Conservation (phyloP, 352 stramenopile species). For the Phytopythium ostracodes region DNA sequence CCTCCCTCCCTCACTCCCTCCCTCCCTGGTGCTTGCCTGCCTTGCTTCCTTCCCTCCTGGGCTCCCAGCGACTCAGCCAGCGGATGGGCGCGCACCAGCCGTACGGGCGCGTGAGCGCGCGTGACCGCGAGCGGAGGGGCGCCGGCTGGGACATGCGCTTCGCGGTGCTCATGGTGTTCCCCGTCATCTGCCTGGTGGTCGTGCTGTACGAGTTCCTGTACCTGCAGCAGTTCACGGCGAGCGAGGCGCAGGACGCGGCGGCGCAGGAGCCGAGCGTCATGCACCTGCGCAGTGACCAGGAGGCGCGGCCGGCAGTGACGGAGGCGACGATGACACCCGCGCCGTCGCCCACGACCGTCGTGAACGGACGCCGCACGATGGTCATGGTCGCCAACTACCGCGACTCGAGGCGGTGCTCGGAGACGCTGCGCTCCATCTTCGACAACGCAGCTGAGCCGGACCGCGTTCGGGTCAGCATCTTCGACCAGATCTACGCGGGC, state of each 20-base stretch:
- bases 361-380: conserved; percentile 70
- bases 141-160: conserved; percentile 50
- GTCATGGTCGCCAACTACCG: conserved; percentile 80
- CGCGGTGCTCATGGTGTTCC: conserved; percentile 63
- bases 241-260: conserved; percentile 21
- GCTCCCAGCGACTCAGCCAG: background rate
- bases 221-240: conserved; percentile 59
- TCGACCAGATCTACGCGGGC: conserved; percentile 66
- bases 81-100: conserved; percentile 28
- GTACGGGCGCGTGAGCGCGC: conserved; percentile 58
- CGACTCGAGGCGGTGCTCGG: conserved; percentile 69
- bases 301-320: conserved; percentile 10
- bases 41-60: background rate
- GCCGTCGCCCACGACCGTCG: conserved; percentile 22
- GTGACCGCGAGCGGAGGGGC: conserved; percentile 31
- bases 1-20: too few relatives aligned
- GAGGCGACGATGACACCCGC: conserved; percentile 12
- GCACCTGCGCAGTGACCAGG: conserved; percentile 24
- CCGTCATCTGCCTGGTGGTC: conserved; percentile 59
- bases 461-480: conserved; percentile 56
- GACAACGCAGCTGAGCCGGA: conserved; percentile 58
- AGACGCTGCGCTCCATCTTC: conserved; percentile 80
- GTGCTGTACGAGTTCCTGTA: conserved; percentile 82
- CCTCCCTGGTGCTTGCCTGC: background rate
- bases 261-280: conserved; percentile 23